Percentiles rank a stretch among this genome's conserved stretches.
These are phyloP conservation scores for Gossypium stocksii DNA, from an alignment of 345 rosid genomes.

Conservation along the genomic window DNA sequence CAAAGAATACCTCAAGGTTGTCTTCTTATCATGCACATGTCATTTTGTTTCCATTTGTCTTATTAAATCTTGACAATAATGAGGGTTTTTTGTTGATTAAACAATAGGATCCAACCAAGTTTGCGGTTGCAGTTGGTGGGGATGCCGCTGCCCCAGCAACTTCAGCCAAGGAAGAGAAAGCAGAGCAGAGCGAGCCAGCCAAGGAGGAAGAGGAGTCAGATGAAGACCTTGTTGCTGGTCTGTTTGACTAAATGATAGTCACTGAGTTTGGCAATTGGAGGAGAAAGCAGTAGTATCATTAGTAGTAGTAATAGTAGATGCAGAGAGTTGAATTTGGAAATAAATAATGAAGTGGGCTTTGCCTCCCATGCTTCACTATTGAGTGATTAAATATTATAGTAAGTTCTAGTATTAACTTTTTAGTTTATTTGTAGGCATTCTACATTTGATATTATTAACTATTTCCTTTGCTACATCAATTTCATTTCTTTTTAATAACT, in stretches of 20 bases:
- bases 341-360: background rate
- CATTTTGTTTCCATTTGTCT: background rate
- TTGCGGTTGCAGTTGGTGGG: constrained; percentile 31
- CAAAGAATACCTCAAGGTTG: constrained; percentile 42
- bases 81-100: background rate
- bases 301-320: background rate
- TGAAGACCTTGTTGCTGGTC: constrained; percentile 33
- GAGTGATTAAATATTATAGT: background rate
- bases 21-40: background rate
- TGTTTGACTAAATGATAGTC: constrained; percentile 24
- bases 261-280: background rate
- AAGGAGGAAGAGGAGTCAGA: constrained; percentile 41
- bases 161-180: constrained; percentile 30
- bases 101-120: constrained; percentile 49
- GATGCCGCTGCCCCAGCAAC: constrained; percentile 12
- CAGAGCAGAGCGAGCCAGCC: background rate
- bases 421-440: background rate
- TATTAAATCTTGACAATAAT: background rate
- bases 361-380: background rate
- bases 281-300: background rate
- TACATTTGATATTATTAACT: background rate
- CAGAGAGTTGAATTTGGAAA: background rate
- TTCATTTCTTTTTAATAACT: no score
- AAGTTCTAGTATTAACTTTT: background rate
- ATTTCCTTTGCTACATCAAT: background rate